phyloP scores from a whole-genome alignment of 2,329 filamentous ascomycete species.

The Fusarium brachygibbosum region DNA sequence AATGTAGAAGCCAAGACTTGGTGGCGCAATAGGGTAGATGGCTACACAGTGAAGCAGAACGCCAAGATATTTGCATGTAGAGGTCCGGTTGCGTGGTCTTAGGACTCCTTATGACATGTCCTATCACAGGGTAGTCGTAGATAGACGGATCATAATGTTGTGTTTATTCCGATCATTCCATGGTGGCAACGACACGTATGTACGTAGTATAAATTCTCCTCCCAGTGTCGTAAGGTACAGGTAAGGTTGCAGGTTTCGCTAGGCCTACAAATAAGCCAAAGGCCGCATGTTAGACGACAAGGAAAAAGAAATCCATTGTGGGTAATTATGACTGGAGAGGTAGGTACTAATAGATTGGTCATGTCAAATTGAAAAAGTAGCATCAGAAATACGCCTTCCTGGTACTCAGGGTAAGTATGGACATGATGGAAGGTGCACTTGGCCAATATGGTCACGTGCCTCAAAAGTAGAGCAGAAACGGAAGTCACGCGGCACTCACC shows the following conservation, averaged over 20 bases:
- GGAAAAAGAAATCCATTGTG: background rate
- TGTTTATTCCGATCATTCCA: too few species aligned
- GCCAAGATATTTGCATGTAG: background rate
- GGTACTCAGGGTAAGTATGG: background rate
- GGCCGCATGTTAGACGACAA: too few species aligned
- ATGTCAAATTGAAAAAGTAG: background rate
- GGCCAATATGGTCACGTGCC: constrained; percentile 20
- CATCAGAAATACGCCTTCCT: background rate
- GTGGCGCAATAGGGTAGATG: constrained; percentile 1
- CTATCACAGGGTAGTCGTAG: too few species aligned
- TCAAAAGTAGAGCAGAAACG: background rate
- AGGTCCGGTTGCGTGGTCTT: background rate
- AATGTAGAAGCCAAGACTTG: background rate
- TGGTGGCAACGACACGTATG: too few species aligned
- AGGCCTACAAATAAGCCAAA: background rate
- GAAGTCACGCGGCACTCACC: constrained; percentile 13
- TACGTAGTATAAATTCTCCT: too few species aligned
- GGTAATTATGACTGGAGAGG: too few species aligned
- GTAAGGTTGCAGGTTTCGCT: background rate
- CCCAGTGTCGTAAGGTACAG: too few species aligned
- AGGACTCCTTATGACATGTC: background rate
- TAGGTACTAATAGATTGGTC: too few species aligned
- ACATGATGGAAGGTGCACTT: background rate
- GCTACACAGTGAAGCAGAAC: background rate
- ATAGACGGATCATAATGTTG: too few species aligned